Conservation (phyloP, 164 flowering plant genomes). For the Aristolochia californica region DNA sequence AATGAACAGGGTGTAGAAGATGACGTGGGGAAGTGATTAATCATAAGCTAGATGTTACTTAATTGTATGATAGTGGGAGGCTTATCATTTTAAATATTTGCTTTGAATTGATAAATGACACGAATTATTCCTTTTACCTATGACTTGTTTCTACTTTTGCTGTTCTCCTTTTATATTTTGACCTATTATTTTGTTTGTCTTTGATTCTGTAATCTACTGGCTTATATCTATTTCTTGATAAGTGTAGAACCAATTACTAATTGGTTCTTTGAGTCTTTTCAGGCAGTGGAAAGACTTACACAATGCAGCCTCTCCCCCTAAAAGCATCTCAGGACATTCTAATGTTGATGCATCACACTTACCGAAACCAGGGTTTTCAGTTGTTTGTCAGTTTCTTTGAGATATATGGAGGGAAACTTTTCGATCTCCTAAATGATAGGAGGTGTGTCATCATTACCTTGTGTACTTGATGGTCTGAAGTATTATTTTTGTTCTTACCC, state of each 20-base stretch:
- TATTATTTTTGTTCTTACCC: neutral
- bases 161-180: neutral
- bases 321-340: constrained; percentile 81
- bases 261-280: constrained; percentile 4
- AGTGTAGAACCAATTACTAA: neutral
- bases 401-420: constrained; percentile 93
- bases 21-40: no score
- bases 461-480: no score
- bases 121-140: neutral
- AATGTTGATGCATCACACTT: constrained; percentile 55
- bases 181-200: no score
- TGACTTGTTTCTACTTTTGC: neutral
- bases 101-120: neutral
- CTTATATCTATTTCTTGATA: no score
- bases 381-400: constrained; percentile 87
- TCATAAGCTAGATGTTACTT: no score
- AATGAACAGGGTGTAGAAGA: no score
- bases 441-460: constrained; percentile 36
- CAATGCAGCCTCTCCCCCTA: constrained; percentile 90
- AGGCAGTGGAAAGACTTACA: constrained; percentile 96
- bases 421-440: constrained; percentile 81
- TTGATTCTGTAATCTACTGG: no score
- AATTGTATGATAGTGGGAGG: no score
- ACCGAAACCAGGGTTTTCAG: constrained; percentile 79
- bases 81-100: neutral